Evolutionary conservation across 2,329 filamentous ascomycete species (phyloP).

Genomic region (Penicillium sp.): DNA sequence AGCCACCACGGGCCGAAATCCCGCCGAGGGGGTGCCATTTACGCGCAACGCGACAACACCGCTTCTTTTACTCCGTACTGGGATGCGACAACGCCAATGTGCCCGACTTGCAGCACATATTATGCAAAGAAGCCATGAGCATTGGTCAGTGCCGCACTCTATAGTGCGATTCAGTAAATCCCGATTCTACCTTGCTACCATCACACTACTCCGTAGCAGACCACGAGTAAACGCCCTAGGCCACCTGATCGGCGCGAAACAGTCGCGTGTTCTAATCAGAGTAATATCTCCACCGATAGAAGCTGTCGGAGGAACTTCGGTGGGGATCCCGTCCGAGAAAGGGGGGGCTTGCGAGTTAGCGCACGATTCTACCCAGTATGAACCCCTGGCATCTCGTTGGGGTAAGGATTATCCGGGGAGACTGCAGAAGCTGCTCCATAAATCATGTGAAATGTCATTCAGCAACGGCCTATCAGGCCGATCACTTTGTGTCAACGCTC

Average conservation of each 20-base stretch:
- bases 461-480: no score
- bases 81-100: constrained; percentile 92
- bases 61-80: constrained; percentile 63
- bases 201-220: no score
- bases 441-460: no score
- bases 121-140: no score
- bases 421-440: not conserved
- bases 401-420: constrained; percentile 19
- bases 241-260: not conserved
- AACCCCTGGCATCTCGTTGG: constrained; percentile 17
- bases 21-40: constrained; percentile 54
- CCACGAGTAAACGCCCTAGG: no score
- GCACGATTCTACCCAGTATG: not conserved
- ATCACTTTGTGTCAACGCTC: constrained; percentile 1
- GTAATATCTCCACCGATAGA: not conserved
- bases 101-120: constrained; percentile 45
- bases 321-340: not conserved
- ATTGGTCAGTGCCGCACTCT: constrained; percentile 49
- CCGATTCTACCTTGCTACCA: no score
- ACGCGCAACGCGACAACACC: no score
- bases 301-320: not conserved
- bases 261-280: not conserved
- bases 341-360: no score
- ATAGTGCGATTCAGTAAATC: constrained; percentile 44
- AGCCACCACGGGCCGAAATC: constrained; percentile 84